phyloP scores from a whole-genome alignment of 176 grass and related monocot species.

The Melocanna baccifera region DNA sequence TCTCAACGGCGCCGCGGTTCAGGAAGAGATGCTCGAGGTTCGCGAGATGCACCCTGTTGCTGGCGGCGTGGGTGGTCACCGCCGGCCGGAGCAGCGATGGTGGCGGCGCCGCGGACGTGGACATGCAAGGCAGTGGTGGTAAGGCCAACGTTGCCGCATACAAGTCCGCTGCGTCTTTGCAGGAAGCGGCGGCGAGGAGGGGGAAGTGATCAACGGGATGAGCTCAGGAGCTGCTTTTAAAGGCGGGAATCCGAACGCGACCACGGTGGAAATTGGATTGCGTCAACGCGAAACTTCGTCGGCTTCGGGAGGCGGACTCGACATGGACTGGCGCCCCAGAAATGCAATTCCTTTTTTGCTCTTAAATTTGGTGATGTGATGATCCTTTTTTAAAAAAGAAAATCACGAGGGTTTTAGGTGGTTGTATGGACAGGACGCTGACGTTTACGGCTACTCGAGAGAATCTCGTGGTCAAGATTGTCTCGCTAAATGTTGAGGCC shows the following conservation, averaged over 20 bases:
- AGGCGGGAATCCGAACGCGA: background rate
- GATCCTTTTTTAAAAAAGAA: too few species aligned
- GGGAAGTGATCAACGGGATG: background rate
- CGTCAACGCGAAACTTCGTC: constrained; percentile 38
- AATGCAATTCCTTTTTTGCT: background rate
- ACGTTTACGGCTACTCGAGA: background rate
- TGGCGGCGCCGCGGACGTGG: constrained; percentile 30
- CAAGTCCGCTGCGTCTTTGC: background rate
- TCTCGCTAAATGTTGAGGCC: too few species aligned
- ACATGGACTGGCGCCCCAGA: background rate
- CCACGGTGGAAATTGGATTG: background rate
- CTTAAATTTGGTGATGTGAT: background rate
- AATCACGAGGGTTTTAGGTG: background rate
- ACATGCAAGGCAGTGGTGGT: constrained; percentile 42
- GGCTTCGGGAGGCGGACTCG: background rate
- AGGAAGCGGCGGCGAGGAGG: background rate
- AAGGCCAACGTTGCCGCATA: constrained; percentile 24
- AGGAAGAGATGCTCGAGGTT: constrained; percentile 48
- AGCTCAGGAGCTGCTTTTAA: background rate
- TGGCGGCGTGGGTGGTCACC: background rate
- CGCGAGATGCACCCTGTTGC: constrained; percentile 34
- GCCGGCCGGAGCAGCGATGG: constrained; percentile 23
- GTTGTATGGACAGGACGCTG: background rate
- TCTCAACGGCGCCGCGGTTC: constrained; percentile 25
- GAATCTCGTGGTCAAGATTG: background rate